Percentiles rank a stretch among this genome's conserved stretches.
These are phyloP conservation scores for Malania oleifera DNA, from an alignment of 164 flowering plant genomes.

Conservation along the genomic window DNA sequence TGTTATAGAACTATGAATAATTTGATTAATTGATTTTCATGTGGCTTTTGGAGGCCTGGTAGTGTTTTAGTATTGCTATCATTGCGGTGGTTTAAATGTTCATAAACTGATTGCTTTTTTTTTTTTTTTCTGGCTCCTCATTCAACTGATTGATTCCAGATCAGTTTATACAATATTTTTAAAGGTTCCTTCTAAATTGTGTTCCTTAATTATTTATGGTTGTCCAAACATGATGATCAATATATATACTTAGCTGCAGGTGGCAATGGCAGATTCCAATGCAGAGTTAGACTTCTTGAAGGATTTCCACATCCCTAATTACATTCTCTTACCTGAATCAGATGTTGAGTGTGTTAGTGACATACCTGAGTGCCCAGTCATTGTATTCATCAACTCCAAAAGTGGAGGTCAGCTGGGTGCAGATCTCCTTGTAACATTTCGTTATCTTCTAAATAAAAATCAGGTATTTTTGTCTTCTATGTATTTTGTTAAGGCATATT, in stretches of 20 bases:
- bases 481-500: no score
- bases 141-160: no score
- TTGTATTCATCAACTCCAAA: slow-evolving; percentile 47
- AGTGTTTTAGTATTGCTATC: no score
- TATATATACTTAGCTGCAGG: not conserved
- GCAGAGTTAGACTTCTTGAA: slow-evolving; percentile 16
- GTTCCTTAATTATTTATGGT: not conserved
- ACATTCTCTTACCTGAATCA: slow-evolving; percentile 29
- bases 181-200: no score
- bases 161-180: no score
- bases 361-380: slow-evolving; percentile 35
- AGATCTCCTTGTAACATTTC: slow-evolving; percentile 2
- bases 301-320: slow-evolving; percentile 40
- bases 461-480: not conserved
- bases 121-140: no score
- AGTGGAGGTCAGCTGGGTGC: slow-evolving; percentile 26
- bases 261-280: slow-evolving; percentile 18
- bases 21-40: no score
- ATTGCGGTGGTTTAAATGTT: no score
- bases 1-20: no score
- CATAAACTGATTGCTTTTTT: no score
- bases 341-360: slow-evolving; percentile 4
- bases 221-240: not conserved
- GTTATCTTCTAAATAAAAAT: slow-evolving; percentile 4
- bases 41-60: no score